Base-by-base conservation (phyloP, 352 stramenopile genomes). In the Thalassiosira ordinaria region DNA sequence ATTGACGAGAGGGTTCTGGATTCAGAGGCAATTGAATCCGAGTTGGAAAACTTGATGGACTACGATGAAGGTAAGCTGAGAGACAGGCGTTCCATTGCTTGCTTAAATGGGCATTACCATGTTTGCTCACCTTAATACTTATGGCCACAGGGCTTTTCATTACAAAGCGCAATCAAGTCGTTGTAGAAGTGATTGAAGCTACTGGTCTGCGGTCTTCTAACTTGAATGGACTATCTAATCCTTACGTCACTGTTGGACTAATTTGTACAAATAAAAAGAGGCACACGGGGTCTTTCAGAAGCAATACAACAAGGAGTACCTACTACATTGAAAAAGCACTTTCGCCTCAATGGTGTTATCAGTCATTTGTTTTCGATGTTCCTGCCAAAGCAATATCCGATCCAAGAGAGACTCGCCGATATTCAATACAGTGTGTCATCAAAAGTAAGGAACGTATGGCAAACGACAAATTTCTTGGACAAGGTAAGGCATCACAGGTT, bases 321-420 rank as follows among this genome's bases (percentile, higher is more conserved):
- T 95, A 95, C 33, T 94, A 82, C 62, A 65, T 94, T 16, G 81
- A 91, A 63, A 92, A 89, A 84, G 88, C 79, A 18, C 61, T 93
- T 1, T 86, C 82, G 49, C 91, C 91, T 47, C 76, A 82, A 63
- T 95, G 89, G 89, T 90, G 65, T 35, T 64, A 87, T 60, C 89
- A 94, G 64, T 74, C 73, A 27, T 95, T 95, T 78, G 82, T 93
- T 41, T 94, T 94, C 67, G 80, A 95, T 82, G 80, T 94, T 0
- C 89, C 89, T 55, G 57, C 61, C 27, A 85, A 87, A 53, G 89
- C 91, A 44, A 63, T 86, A 1, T 52, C 68, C 41, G 80, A 91
- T 55, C 89, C 75, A 11, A 75, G 62, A 55, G 73, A 82, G 60
- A 89, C 86, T 26, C 71, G 89, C 47, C 80, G 85, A 14, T 82